Base-by-base conservation (phyloP, 148 eudicot species). In the Suaeda aralocaspica region DNA sequence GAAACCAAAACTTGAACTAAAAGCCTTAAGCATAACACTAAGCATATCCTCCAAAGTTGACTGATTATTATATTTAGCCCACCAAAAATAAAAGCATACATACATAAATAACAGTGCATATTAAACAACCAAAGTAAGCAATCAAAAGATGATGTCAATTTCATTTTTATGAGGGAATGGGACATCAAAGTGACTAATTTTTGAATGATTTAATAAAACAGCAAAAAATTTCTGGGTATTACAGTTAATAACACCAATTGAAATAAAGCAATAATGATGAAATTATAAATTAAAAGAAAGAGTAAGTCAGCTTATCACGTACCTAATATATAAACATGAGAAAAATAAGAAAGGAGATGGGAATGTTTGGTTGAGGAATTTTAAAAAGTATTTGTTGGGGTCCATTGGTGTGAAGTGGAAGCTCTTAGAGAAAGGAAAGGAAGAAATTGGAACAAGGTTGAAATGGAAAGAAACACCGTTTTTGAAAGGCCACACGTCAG, bases 181-280 rank as follows among this genome's bases (percentile, higher is more conserved):
- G 57, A 70, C 57, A 70, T 46, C 62, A 72, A 60, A 64, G 75
- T 52, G 69, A 72, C 75, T 51, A 72, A n/a, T n/a, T 2, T 48
- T 3, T 6, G 21, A 60, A 59, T 49, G 24, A 24, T 72, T 50
- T 31, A 24, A 24, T 33, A 55, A 52, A 53, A 69, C 64, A 34
- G 21, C 29, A 15, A 36, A 36, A 25, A n/a, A n/a, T n/a, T n/a
- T 14, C 1, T 21, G 18, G 14, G 50, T 7, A 36, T 22, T 28
- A 28, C 11, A 69, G 41, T 0, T n/a, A 56, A 69, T 39, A 25
- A 19, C 61, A 58, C 22, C 45, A 26, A 22, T 13, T 68, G 22
- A 58, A 36, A 39, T n/a, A n/a, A n/a, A n/a, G 33, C 8, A 44
- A 41, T 26, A 29, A 18, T 48, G 5, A 5, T 9, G 25, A 11